A percentile compares a stretch with the other conserved stretches of the same genome.
These are phyloP conservation scores for Lojkania enalia DNA, from an alignment of 2,329 filamentous ascomycete species.

Conservation along the genomic window DNA sequence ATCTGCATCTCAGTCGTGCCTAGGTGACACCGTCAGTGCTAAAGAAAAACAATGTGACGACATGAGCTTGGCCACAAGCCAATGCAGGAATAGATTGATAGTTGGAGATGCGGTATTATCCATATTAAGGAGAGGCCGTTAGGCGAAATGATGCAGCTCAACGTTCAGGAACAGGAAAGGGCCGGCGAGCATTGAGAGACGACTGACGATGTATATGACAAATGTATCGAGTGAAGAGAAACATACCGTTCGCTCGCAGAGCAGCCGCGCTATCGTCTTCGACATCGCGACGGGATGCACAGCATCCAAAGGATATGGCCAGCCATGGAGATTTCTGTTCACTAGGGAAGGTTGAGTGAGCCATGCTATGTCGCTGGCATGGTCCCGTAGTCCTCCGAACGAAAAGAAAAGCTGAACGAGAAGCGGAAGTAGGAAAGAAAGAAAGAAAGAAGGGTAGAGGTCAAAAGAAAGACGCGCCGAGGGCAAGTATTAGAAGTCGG, in stretches of 20 bases:
- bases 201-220: neutral
- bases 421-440: constrained; percentile 14
- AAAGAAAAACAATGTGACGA: constrained; percentile 8
- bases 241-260: constrained; percentile 34
- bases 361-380: constrained; percentile 29
- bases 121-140: constrained; percentile 28
- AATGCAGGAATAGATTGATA: constrained; percentile 18
- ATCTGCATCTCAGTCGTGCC: constrained; percentile 31
- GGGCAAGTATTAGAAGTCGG: constrained; percentile 1
- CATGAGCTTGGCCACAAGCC: constrained; percentile 10
- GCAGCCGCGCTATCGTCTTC: constrained; percentile 25
- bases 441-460: constrained; percentile 17
- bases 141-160: constrained; percentile 26
- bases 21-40: constrained; percentile 8
- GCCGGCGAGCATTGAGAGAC: constrained; percentile 6
- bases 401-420: constrained; percentile 4
- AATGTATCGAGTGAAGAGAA: constrained; percentile 6
- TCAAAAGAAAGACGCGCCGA: constrained; percentile 1
- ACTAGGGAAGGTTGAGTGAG: constrained; percentile 22
- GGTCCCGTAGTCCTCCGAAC: constrained; percentile 1
- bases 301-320: constrained; percentile 44
- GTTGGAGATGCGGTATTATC: constrained; percentile 19
- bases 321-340: constrained; percentile 34
- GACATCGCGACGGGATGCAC: constrained; percentile 36
- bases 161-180: constrained; percentile 20